Evolutionary conservation across 1,284 basidiomycete genomes (phyloP), one percentile per base, ranked within the genome.

Genomic region (Boletus sp.): DNA sequence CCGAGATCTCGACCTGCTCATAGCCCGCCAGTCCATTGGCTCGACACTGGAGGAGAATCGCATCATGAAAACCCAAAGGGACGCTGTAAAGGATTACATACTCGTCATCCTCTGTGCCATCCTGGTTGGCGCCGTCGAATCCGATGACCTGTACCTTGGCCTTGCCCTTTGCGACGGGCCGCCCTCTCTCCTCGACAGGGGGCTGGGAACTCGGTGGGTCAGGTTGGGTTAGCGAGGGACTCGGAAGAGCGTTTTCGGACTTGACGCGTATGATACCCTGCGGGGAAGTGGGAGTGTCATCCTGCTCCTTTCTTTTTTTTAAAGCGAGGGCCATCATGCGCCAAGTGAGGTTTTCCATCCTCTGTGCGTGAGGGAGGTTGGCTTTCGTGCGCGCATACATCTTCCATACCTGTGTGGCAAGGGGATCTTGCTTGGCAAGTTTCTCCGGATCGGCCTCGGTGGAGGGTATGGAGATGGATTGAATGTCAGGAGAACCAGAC

Each of bases 271-370:
- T 57, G 36, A 26, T 52, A 16, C 22, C 39, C 20, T 52, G 57
- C 12, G 53, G 41, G 7, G 40, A 17, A 20, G 25, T n/a, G 29
- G 22, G 33, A 50, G 53, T 56, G 50, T 69, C 83, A 61, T 81
- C 91, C 48, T 82, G 84, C 47, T 80, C 85, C 68, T 79, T 86
- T 72, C 88, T 87, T 75, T 91, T 94, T 73, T 88, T 87, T 53
- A 97, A 70, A 8, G 88, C 89, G 62, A 99, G 75, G 36, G 94
- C 89, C 94, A 97, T 97, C 91, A 98, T 91, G 53, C 96, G 74
- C 95, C 95, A 97, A 0, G 94, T 96, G 44, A 97, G 68, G 64
- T 96, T 97, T 72, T 98, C 95, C 92, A 98, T 94, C 56, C 94
- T 75, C 65, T 94, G 91, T 0, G 90, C 91, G 65, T 96, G 91